phyloP scores from a whole-genome alignment of 1,284 basidiomycete species.

The Apiotrichum gamsii region DNA sequence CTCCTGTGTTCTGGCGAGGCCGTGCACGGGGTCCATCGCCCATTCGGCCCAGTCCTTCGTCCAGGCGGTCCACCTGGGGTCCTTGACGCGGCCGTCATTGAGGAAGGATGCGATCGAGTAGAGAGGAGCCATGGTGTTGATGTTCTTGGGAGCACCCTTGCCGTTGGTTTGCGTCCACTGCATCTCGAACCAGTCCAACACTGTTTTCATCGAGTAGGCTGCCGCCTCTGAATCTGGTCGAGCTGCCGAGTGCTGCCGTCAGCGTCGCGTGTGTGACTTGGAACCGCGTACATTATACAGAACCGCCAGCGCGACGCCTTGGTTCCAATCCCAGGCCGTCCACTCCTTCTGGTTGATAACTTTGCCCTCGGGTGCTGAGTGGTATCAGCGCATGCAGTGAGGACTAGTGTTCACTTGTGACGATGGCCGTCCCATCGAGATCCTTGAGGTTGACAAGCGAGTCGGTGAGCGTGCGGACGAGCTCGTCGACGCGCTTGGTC shows the following conservation, averaged over 20 bases:
- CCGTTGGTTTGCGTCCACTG: conserved; percentile 47
- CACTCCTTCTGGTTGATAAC: conserved; percentile 60
- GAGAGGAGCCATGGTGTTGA: conserved; percentile 58
- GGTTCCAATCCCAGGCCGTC: conserved; percentile 59
- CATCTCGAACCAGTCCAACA: conserved; percentile 53
- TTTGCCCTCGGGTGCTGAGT: conserved; percentile 52
- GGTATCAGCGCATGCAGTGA: too few relatives aligned
- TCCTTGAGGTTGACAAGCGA: conserved; percentile 59
- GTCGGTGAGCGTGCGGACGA: conserved; percentile 52
- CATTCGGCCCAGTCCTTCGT: conserved; percentile 58
- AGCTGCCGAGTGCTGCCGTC: conserved; percentile 12
- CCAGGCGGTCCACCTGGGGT: conserved; percentile 8
- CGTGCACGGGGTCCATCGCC: conserved; percentile 52
- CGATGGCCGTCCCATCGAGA: conserved; percentile 46
- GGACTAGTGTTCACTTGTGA: neutral
- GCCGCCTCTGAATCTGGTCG: conserved; percentile 45
- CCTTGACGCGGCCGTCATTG: conserved; percentile 4
- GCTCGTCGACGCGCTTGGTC: conserved; percentile 20
- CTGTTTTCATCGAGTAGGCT: conserved; percentile 43
- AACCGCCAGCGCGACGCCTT: conserved; percentile 41
- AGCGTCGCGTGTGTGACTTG: too few relatives aligned
- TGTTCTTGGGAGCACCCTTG: conserved; percentile 56
- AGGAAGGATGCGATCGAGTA: conserved; percentile 53
- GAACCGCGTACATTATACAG: neutral
- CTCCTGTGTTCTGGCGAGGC: conserved; percentile 53